A percentile compares a stretch with the other conserved stretches of the same genome.
Conservation (phyloP, 176 grass and related monocot species). For the Rhynchospora pubera region DNA sequence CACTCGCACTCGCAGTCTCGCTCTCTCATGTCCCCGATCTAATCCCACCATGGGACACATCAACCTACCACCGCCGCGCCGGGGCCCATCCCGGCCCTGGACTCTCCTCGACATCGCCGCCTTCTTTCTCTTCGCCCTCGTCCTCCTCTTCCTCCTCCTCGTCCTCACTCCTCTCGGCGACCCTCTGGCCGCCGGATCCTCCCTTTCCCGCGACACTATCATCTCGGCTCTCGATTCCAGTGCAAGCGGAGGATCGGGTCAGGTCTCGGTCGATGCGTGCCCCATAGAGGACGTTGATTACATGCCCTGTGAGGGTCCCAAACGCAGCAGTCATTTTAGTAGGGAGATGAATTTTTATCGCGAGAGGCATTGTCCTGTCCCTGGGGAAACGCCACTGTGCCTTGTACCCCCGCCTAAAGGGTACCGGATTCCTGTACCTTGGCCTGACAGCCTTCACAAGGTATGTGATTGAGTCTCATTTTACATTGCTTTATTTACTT, state of each 20-base stretch:
- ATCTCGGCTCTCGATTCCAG: not conserved
- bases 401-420: slow-evolving; percentile 68
- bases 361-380: slow-evolving; percentile 72
- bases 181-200: slow-evolving; percentile 4
- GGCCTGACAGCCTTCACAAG: slow-evolving; percentile 96
- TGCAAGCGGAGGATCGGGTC: not conserved
- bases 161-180: slow-evolving; percentile 63
- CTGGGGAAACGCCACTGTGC: slow-evolving; percentile 41
- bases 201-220: slow-evolving; percentile 10
- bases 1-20: too few relatives aligned
- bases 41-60: slow-evolving; percentile 35
- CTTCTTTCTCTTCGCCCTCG: slow-evolving; percentile 46
- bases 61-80: slow-evolving; percentile 47
- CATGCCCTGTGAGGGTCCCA: slow-evolving; percentile 88
- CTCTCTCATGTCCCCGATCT: not conserved
- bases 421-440: slow-evolving; percentile 56
- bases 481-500: not conserved
- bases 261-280: slow-evolving; percentile 38
- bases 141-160: slow-evolving; percentile 78
- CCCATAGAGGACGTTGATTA: slow-evolving; percentile 68
- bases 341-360: slow-evolving; percentile 90
- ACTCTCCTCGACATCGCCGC: slow-evolving; percentile 60
- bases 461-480: slow-evolving; percentile 17
- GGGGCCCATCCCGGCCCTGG: slow-evolving; percentile 41
- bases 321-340: slow-evolving; percentile 80